Conservation (phyloP, 2,329 filamentous ascomycete genomes). For the Gnomoniopsis sp. region DNA sequence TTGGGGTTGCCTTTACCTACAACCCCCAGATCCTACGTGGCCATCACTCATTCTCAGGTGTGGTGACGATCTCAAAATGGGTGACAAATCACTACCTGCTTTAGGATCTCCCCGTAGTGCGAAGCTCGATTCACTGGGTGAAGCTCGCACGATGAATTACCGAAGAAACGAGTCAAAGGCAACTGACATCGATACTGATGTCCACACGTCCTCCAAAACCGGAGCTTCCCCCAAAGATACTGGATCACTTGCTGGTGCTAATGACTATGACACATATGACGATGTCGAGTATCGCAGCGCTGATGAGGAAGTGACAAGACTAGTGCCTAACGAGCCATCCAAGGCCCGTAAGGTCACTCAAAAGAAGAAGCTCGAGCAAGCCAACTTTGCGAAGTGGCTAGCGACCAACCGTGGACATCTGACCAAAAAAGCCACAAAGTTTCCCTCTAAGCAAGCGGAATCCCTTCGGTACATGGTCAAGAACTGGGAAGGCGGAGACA, state of each 20-base stretch:
- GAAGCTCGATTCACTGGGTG: neutral
- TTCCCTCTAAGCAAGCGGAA: constrained; percentile 24
- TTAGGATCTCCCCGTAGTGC: neutral
- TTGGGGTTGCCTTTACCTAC: too few species aligned
- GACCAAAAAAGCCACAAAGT: constrained; percentile 28
- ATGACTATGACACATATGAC: neutral
- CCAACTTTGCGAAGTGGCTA: constrained; percentile 45
- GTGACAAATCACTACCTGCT: neutral
- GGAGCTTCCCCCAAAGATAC: neutral
- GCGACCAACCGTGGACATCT: constrained; percentile 34
- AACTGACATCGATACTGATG: neutral
- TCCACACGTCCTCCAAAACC: neutral
- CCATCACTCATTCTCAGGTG: too few species aligned
- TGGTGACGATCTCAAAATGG: neutral
- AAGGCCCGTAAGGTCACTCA: constrained; percentile 39
- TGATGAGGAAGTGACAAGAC: constrained; percentile 22
- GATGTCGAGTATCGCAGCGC: constrained; percentile 19
- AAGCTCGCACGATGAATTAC: neutral
- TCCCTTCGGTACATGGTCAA: constrained; percentile 31
- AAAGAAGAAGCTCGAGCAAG: constrained; percentile 47
- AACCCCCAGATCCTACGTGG: too few species aligned
- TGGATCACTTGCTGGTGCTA: neutral
- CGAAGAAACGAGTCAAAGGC: neutral
- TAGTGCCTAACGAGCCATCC: constrained; percentile 25
- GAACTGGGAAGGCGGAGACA: constrained; percentile 36